These are phyloP conservation scores for Lichtheimia hyalospora DNA, from an alignment of 371 early-diverging fungal species.

Conservation along the genomic window DNA sequence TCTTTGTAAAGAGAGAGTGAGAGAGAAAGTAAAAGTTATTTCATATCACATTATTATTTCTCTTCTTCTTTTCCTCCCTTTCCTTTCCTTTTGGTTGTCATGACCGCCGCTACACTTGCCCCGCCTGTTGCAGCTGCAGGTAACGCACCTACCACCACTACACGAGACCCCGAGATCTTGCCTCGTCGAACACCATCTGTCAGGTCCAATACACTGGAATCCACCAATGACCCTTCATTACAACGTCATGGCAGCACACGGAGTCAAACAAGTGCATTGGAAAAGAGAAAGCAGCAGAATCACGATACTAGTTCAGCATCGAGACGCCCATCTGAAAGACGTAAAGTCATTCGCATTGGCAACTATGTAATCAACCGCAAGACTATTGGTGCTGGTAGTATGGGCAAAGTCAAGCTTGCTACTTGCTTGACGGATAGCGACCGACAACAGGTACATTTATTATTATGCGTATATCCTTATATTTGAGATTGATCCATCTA, in stretches of 20 bases:
- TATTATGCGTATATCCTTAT: no score
- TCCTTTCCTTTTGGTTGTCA: slow-evolving; percentile 5
- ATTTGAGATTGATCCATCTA: background rate
- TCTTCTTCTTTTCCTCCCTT: background rate
- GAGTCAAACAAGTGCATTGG: slow-evolving; percentile 9
- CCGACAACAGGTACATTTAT: slow-evolving; percentile 29
- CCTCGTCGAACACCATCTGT: slow-evolving; percentile 8
- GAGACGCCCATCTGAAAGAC: slow-evolving; percentile 32
- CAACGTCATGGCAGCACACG: slow-evolving; percentile 11
- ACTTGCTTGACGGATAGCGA: slow-evolving; percentile 39
- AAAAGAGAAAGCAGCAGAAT: slow-evolving; percentile 7
- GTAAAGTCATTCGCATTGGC: slow-evolving; percentile 35
- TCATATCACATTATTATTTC: background rate
- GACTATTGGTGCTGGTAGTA: slow-evolving; percentile 96
- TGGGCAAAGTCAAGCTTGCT: slow-evolving; percentile 97
- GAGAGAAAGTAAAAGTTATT: no score
- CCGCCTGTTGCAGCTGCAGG: slow-evolving; percentile 7
- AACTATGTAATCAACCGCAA: slow-evolving; percentile 60
- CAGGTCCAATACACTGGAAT: slow-evolving; percentile 1
- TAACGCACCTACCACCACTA: background rate
- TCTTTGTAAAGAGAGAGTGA: no score
- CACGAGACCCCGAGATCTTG: slow-evolving; percentile 11
- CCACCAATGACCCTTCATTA: slow-evolving; percentile 4
- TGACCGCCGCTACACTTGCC: slow-evolving; percentile 19
- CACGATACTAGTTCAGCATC: slow-evolving; percentile 13